Conservation (phyloP, 2,329 filamentous ascomycete genomes). For the Colletotrichum gigasporum region DNA sequence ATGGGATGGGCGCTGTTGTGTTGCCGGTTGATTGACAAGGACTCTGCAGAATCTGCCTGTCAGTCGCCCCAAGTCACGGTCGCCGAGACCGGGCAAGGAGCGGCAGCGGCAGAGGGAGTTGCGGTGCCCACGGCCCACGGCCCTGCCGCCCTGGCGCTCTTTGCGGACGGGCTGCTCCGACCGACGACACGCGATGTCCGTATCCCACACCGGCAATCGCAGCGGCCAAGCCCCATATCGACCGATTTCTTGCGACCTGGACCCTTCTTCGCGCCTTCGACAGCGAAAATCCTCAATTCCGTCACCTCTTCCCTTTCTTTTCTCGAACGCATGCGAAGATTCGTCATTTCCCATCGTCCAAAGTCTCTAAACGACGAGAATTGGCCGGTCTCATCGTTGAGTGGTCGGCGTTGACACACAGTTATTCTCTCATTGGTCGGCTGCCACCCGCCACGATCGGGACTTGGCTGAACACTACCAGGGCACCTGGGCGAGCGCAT, state of each 20-base stretch:
- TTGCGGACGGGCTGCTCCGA: conserved; percentile 22
- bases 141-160: background rate
- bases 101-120: conserved; percentile 14
- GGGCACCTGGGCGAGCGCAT: conserved; percentile 28
- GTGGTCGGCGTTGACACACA: conserved; percentile 33
- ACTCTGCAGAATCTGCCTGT: conserved; percentile 22
- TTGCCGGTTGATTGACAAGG: conserved; percentile 12
- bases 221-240: conserved; percentile 20
- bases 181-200: conserved; percentile 21
- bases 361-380: conserved; percentile 19
- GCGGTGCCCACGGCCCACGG: background rate
- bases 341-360: conserved; percentile 29
- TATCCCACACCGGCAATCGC: conserved; percentile 24
- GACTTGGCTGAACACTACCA: conserved; percentile 29
- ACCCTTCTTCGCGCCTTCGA: background rate
- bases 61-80: background rate
- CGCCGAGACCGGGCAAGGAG: conserved; percentile 25
- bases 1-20: background rate
- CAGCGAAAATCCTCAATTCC: background rate
- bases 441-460: conserved; percentile 28
- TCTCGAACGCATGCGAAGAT: conserved; percentile 24
- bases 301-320: background rate
- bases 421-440: conserved; percentile 33
- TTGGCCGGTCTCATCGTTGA: conserved; percentile 32
- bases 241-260: conserved; percentile 8